Conservation (phyloP, 78 protist genomes). For the Dictyostelium firmibasis region DNA sequence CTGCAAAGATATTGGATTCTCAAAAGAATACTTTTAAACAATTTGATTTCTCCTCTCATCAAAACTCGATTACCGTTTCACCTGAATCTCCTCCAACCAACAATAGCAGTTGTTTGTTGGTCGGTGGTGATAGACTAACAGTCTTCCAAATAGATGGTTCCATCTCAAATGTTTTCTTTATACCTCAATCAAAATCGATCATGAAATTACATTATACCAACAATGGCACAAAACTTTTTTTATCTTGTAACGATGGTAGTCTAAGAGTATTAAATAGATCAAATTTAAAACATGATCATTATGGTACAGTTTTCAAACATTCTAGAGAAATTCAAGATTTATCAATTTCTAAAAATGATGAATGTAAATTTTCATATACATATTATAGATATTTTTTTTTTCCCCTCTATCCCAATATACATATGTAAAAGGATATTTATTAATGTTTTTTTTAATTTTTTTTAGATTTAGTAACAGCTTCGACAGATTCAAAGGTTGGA, state of each 20-base stretch:
- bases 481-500: constrained; percentile 20
- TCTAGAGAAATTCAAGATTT: constrained; percentile 57
- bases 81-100: constrained; percentile 16
- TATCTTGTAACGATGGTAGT: constrained; percentile 31
- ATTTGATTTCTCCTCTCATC: constrained; percentile 5
- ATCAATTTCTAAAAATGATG: constrained; percentile 72
- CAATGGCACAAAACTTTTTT: constrained; percentile 19
- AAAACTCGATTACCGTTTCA: constrained; percentile 6
- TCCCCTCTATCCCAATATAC: background rate
- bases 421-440: background rate
- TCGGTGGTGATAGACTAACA: constrained; percentile 37
- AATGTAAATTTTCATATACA: background rate
- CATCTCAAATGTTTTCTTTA: background rate
- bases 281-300: constrained; percentile 15
- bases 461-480: constrained; percentile 45
- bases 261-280: constrained; percentile 27
- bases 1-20: background rate
- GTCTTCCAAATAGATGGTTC: constrained; percentile 17
- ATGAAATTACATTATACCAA: background rate
- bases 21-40: constrained; percentile 14
- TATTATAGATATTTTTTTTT: background rate
- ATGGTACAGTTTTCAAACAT: constrained; percentile 49
- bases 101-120: background rate
- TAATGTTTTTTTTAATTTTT: background rate
- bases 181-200: constrained; percentile 7